Evolutionary conservation across 2,329 filamentous ascomycete genomes (phyloP).

Genomic region (Dactylonectria estremocensis): DNA sequence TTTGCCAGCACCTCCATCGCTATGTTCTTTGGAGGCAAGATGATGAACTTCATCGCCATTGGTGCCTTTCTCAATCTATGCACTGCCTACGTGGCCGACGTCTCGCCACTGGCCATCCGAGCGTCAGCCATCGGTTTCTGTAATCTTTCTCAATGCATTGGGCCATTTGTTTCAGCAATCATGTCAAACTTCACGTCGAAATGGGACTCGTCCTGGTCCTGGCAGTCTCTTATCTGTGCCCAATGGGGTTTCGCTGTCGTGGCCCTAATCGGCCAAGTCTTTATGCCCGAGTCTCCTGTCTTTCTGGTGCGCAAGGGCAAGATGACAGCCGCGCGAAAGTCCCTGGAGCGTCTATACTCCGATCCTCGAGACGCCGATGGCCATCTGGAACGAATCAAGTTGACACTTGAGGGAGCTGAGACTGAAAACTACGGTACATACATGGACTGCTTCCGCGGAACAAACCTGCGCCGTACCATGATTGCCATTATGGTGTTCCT

Average conservation of each 20-base stretch:
- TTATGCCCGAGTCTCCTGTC: slow-evolving; percentile 67
- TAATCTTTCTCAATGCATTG: slow-evolving; percentile 58
- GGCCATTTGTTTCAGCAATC: slow-evolving; percentile 57
- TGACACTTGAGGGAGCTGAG: slow-evolving; percentile 62
- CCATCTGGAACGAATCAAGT: slow-evolving; percentile 60
- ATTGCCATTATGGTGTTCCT: slow-evolving; percentile 60
- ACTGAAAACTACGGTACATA: slow-evolving; percentile 54
- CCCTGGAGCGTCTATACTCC: slow-evolving; percentile 62
- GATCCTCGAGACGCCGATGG: slow-evolving; percentile 58
- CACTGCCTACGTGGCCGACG: slow-evolving; percentile 56
- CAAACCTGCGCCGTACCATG: slow-evolving; percentile 59
- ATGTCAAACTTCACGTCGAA: slow-evolving; percentile 55
- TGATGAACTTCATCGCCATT: slow-evolving; percentile 51
- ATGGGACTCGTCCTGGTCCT: slow-evolving; percentile 58
- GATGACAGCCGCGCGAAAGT: slow-evolving; percentile 58
- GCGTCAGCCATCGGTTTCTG: slow-evolving; percentile 55
- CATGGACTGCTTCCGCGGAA: slow-evolving; percentile 60
- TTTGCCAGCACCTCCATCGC: slow-evolving; percentile 48
- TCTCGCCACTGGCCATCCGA: slow-evolving; percentile 56
- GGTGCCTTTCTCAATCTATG: slow-evolving; percentile 57
- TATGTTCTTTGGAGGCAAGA: slow-evolving; percentile 51
- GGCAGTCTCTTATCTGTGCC: slow-evolving; percentile 57
- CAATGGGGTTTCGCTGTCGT: slow-evolving; percentile 59
- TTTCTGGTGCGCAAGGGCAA: slow-evolving; percentile 62
- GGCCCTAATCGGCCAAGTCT: slow-evolving; percentile 49